Base-by-base conservation (phyloP, 2,329 filamentous ascomycete species). In the Fusarium verticillioides region DNA sequence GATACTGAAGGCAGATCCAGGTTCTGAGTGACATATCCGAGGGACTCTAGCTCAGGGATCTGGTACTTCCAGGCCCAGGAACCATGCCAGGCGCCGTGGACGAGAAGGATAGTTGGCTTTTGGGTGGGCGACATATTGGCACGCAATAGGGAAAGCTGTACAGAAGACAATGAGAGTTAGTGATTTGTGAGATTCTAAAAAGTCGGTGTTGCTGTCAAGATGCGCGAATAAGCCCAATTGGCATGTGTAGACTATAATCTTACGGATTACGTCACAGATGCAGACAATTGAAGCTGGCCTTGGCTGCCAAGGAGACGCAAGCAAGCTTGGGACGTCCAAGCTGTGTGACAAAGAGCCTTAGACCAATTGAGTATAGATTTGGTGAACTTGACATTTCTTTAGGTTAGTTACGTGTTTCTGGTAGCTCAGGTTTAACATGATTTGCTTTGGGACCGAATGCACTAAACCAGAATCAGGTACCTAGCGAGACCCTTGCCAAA, bases 341-440 rank as follows among this genome's bases (percentile, higher is more conserved):
- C 2, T 28, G 4, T 7, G 1, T 21, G 1, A 8, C 9, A 4
- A 49, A 1, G 10, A n/a, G 13, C 0, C 26, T 11, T 3, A 8
- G 7, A 9, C 4, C 4, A 19, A 4, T 46, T 15, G 11, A 5
- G 42, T 8, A 26, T 18, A 36, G 34, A 36, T 18, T 9, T 5
- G 1, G 34, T 18, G 15, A 36, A 36, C 34, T 36, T 36, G 3
- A 18, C 15, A 36, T 36, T 36, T 36, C 34, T 0, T 5, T 4
- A 18, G n/a, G 11, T 23, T 7, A 26, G 23, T 23, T 5, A 26
- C 2, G 4, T 46, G 26, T 7, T 21, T 10, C 9, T 28, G 23
- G 43, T 8, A 21, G 5, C 9, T 28, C 13, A 15, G 9, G 36
- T 37, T 37, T 7, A 37, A 37, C 36, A 37, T 37, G 36, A 3